phyloP scores from a whole-genome alignment of 768 basidiomycete species.

The Leccinum subgranulosum region DNA sequence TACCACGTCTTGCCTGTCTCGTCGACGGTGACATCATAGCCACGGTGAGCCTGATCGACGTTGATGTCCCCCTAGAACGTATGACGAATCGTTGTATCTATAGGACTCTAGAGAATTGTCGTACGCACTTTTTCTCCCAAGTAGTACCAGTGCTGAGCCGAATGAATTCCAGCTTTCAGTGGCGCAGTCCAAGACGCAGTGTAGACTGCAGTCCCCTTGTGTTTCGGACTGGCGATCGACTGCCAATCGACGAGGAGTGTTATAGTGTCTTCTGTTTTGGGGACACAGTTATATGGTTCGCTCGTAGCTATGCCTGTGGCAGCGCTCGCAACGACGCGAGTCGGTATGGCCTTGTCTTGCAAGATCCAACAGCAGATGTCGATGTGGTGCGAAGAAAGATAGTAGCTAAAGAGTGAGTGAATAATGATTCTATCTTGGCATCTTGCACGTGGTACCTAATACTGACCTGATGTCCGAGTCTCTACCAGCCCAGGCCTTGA shows the following conservation, averaged over 20 bases:
- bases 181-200: constrained; percentile 96
- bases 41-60: constrained; percentile 92
- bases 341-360: constrained; percentile 70
- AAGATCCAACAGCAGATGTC: constrained; percentile 87
- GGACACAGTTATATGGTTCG: constrained; percentile 84
- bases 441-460: neutral
- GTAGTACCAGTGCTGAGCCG: constrained; percentile 92
- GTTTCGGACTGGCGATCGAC: constrained; percentile 67
- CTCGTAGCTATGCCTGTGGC: constrained; percentile 88
- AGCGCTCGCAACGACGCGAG: constrained; percentile 87
- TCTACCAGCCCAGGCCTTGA: constrained; percentile 93
- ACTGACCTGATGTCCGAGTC: constrained; percentile 85
- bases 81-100: neutral
- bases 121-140: constrained; percentile 79
- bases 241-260: constrained; percentile 95
- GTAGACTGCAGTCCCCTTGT: constrained; percentile 86
- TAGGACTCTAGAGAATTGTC: neutral
- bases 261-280: constrained; percentile 91
- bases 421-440: neutral
- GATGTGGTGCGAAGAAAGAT: constrained; percentile 93
- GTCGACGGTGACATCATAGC: constrained; percentile 87
- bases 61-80: constrained; percentile 75
- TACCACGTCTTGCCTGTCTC: constrained; percentile 81
- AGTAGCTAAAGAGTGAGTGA: constrained; percentile 55
- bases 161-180: constrained; percentile 83